A percentile compares a stretch with the other conserved stretches of the same genome.
phyloP scores from a whole-genome alignment of 352 stramenopile genomes.

The Phytophthora constricta region DNA sequence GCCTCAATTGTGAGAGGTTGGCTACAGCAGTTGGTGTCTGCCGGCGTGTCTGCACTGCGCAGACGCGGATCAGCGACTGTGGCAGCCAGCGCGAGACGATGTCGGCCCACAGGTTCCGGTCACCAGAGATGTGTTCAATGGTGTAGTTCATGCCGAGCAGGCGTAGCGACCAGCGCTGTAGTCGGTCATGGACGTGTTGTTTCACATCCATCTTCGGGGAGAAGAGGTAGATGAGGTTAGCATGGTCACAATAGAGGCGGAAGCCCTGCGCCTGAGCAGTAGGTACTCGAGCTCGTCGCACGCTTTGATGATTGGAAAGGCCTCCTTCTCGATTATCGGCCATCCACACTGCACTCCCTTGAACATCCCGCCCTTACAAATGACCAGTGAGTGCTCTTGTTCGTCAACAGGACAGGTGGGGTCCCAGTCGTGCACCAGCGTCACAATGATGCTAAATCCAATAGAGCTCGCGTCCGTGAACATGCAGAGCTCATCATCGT shows the following conservation, averaged over 20 bases:
- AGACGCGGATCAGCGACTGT: not conserved
- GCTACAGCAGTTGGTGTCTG: not conserved
- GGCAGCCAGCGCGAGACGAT: constrained; percentile 14
- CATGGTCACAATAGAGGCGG: constrained; percentile 31
- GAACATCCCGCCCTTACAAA: constrained; percentile 18
- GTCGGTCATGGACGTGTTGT: constrained; percentile 18
- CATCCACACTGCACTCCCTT: constrained; percentile 9
- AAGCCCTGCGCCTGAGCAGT: constrained; percentile 22
- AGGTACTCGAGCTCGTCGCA: constrained; percentile 18
- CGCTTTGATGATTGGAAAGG: constrained; percentile 21
- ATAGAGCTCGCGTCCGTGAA: constrained; percentile 3
- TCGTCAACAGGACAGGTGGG: not conserved
- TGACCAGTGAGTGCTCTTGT: constrained; percentile 15
- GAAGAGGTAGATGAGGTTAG: constrained; percentile 33
- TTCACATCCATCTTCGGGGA: constrained; percentile 15
- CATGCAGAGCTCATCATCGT: constrained; percentile 3
- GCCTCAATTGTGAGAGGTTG: not conserved
- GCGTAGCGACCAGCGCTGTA: constrained; percentile 17
- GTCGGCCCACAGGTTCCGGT: constrained; percentile 11
- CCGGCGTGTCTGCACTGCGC: not conserved
- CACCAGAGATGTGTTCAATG: constrained; percentile 21
- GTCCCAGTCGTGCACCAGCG: constrained; percentile 1
- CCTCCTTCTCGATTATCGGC: constrained; percentile 32
- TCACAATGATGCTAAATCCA: constrained; percentile 8
- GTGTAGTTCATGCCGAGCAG: constrained; percentile 20